These are phyloP conservation scores for Phallus indusiatus DNA, from an alignment of 768 basidiomycete genomes.

Conservation along the genomic window DNA sequence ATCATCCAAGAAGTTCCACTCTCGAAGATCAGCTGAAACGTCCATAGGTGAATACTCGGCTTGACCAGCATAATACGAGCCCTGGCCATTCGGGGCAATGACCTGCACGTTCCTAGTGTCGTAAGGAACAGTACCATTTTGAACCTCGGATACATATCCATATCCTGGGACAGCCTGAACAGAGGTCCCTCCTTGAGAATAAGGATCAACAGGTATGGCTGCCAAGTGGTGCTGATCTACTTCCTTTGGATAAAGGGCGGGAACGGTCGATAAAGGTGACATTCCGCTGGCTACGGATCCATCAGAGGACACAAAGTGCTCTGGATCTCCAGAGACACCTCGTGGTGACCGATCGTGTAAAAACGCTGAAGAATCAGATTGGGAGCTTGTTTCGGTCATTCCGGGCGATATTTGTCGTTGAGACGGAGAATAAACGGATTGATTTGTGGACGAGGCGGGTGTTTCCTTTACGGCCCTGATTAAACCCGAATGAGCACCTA, in stretches of 20 bases:
- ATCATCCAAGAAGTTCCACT: slow-evolving; percentile 9
- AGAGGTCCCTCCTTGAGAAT: not conserved
- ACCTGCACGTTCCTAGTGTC: not conserved
- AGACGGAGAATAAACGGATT: not conserved
- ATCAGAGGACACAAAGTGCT: not conserved
- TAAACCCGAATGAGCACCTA: slow-evolving; percentile 4
- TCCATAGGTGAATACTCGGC: slow-evolving; percentile 4
- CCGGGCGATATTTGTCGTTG: slow-evolving; percentile 1
- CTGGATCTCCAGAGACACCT: not conserved
- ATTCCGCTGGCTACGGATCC: slow-evolving; percentile 5
- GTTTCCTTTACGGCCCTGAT: not conserved
- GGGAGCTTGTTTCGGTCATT: slow-evolving; percentile 1
- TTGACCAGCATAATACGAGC: not conserved
- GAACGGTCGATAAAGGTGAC: slow-evolving; percentile 1
- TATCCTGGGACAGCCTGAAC: not conserved
- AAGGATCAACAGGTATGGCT: not conserved
- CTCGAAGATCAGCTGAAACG: not conserved
- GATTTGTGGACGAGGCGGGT: not conserved
- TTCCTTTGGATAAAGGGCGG: not conserved
- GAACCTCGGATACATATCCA: not conserved
- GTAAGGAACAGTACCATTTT: not conserved
- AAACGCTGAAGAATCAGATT: not conserved
- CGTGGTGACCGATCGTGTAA: not conserved
- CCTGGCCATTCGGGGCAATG: not conserved
- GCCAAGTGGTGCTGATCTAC: not conserved